Evolutionary conservation across 352 stramenopile genomes (phyloP).

Genomic region (Aphanomyces invadans): DNA sequence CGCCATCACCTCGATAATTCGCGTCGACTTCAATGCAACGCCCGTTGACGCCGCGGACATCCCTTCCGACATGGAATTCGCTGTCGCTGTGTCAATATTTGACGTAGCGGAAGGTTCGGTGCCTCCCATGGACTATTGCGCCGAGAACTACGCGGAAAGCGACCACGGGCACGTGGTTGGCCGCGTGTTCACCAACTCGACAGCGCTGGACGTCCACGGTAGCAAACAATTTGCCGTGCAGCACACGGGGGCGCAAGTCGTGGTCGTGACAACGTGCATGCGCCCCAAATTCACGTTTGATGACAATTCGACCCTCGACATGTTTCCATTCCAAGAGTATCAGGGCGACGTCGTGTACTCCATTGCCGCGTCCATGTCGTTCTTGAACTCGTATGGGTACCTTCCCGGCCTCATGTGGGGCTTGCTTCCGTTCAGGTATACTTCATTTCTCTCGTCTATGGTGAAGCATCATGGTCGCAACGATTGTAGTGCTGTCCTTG

Average conservation of each 20-base stretch:
- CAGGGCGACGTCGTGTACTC: slow-evolving; percentile 31
- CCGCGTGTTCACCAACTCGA: slow-evolving; percentile 43
- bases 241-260: slow-evolving; percentile 49
- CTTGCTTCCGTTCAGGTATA: slow-evolving; percentile 79
- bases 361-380: slow-evolving; percentile 54
- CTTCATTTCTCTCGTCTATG: slow-evolving; percentile 11
- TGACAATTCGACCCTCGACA: slow-evolving; percentile 34
- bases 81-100: slow-evolving; percentile 55
- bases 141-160: slow-evolving; percentile 48
- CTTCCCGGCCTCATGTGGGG: slow-evolving; percentile 70
- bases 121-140: slow-evolving; percentile 56
- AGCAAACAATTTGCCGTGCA: slow-evolving; percentile 42
- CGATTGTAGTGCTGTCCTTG: slow-evolving; percentile 50
- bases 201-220: slow-evolving; percentile 38
- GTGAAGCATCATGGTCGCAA: slow-evolving; percentile 18
- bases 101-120: slow-evolving; percentile 34
- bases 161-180: slow-evolving; percentile 52
- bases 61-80: slow-evolving; percentile 55
- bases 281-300: slow-evolving; percentile 74
- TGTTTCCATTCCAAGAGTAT: slow-evolving; percentile 11
- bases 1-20: slow-evolving; percentile 44
- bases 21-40: slow-evolving; percentile 41
- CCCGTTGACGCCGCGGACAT: slow-evolving; percentile 27
- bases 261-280: slow-evolving; percentile 66
- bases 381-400: slow-evolving; percentile 78